Base-by-base conservation (phyloP, 495 filamentous ascomycete species). In the Endocarpon pusillum region DNA sequence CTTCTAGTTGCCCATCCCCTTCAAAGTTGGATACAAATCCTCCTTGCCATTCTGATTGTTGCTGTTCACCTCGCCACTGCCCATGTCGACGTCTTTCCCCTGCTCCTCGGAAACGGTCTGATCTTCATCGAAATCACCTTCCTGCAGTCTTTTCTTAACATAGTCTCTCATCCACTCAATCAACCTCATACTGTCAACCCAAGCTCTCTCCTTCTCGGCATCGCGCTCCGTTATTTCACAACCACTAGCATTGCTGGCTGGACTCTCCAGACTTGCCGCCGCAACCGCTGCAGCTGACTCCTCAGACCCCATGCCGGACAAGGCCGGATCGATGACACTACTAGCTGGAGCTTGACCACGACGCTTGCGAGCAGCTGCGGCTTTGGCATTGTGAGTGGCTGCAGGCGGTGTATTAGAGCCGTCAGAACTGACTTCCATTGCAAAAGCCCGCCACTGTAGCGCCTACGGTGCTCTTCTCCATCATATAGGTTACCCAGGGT, bases 401-500 rank as follows among this genome's bases (percentile, higher is more conserved):
- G 57, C 54, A 1, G 53, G 46, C 11, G 56, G 60, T 10, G 63
- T 64, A 17, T 52, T 33, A 42, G 58, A 56, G 43, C 47, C 34
- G 43, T 71, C 65, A 32, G 68, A 45, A n/a, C 69, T 66, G 2
- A 65, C 64, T 22, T 73, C 76, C 62, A 74, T 72, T 94, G 85
- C 31, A 96, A 64, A 46, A 82, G 73, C 28, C 85, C 82, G 34
- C 85, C 85, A 16, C 79, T 87, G 55, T 83, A 86, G 21, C 85
- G 74, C 24, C 85, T 81, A 32, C 82, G 79, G n/a, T n/a, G n/a
- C 37, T 78, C 74, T 35, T 84, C 76, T 33, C 73, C 61, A 41
- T 87, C 83, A 48, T 85, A 91, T 32, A 66, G 77, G 6, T 78
- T 74, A 19, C 80, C 83, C 9, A 97, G 73, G 12, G 78, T 83